Evolutionary conservation across 192 early-diverging fungal species (phyloP).

Genomic region (Diversispora eburnea): DNA sequence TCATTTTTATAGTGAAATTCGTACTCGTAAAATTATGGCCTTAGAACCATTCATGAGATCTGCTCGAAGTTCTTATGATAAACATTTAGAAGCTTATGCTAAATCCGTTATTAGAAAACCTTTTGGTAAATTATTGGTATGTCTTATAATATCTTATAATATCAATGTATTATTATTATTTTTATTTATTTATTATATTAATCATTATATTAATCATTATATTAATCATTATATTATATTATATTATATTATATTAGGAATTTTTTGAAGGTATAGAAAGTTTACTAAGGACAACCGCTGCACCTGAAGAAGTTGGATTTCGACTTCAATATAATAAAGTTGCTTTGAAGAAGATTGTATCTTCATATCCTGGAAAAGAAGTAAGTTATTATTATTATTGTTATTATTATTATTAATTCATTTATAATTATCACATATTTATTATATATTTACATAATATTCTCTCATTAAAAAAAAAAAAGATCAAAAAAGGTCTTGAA

Average conservation of each 20-base stretch:
- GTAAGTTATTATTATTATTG: conserved; percentile 47
- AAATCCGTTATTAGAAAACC: conserved; percentile 86
- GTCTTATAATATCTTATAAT: background rate
- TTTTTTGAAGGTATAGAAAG: conserved; percentile 97
- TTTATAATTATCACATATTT: background rate
- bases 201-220: background rate
- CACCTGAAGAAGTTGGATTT: conserved; percentile 75
- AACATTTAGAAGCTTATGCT: conserved; percentile 76
- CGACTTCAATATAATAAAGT: conserved; percentile 81
- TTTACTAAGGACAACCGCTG: conserved; percentile 69
- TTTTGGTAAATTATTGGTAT: conserved; percentile 75
- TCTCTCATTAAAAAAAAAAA: background rate
- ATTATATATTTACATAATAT: background rate
- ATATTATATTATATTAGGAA: conserved; percentile 52
- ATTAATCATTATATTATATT: background rate
- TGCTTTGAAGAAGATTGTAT: conserved; percentile 78
- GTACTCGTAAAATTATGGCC: conserved; percentile 65
- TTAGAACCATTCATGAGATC: conserved; percentile 81
- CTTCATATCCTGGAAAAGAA: conserved; percentile 79
- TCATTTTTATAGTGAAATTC: conserved; percentile 78
- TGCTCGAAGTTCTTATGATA: conserved; percentile 78
- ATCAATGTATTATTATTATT: too few relatives aligned
- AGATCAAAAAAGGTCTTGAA: conserved; percentile 78
- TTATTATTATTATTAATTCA: too few relatives aligned
- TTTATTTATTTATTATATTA: too few relatives aligned